Conservation (phyloP, 345 rosid species). For the Abelmoschus esculentus region DNA sequence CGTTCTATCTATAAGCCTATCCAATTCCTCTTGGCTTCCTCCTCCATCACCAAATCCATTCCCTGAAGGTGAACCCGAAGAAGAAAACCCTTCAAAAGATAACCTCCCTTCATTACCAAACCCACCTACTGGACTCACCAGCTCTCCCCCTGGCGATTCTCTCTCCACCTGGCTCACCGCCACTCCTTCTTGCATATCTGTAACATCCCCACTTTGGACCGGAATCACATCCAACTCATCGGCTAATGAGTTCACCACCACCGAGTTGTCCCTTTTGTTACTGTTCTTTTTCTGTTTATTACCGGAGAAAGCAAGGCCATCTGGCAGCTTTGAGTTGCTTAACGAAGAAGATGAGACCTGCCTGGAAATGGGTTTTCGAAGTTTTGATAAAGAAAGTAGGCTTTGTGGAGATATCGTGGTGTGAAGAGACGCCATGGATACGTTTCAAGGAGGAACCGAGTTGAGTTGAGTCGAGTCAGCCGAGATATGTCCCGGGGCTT, state of each 20-base stretch:
- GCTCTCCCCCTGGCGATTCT: constrained; percentile 27
- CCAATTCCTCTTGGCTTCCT: constrained; percentile 34
- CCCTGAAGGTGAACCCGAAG: constrained; percentile 35
- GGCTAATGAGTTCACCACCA: constrained; percentile 30
- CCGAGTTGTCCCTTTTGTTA: constrained; percentile 20
- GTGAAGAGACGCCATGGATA: constrained; percentile 69
- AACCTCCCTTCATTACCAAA: constrained; percentile 58
- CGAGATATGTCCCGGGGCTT: constrained; percentile 29
- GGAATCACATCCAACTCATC: constrained; percentile 64
- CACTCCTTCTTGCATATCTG: constrained; percentile 43
- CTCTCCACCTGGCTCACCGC: constrained; percentile 41
- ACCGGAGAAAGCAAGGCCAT: constrained; percentile 26
- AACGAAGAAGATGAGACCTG: constrained; percentile 11
- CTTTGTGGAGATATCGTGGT: constrained; percentile 41
- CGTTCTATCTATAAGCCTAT: constrained; percentile 54
- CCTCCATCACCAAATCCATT: constrained; percentile 25
- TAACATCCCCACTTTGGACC: constrained; percentile 44
- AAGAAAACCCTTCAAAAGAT: constrained; percentile 73
- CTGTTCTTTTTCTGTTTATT: constrained; percentile 28
- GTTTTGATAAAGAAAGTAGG: constrained; percentile 49
- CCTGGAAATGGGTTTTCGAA: constrained; percentile 24
- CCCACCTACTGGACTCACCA: constrained; percentile 52
- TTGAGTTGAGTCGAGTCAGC: constrained; percentile 4
- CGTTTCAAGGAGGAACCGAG: constrained; percentile 24
- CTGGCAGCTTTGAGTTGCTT: constrained; percentile 20